Conservation (phyloP, 176 grass and related monocot genomes). For the Triticum timopheevii region DNA sequence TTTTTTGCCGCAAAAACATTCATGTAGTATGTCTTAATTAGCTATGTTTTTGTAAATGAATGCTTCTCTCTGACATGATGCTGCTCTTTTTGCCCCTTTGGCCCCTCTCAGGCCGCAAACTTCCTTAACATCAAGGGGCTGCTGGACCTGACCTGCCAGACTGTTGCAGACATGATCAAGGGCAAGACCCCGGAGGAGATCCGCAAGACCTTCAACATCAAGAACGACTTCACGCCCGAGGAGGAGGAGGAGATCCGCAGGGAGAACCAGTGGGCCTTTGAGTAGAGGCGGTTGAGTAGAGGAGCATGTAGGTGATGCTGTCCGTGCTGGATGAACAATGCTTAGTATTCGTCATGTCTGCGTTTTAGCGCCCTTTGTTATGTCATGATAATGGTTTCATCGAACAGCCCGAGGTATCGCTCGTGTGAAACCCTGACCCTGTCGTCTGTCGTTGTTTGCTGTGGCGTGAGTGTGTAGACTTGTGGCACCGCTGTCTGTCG, state of each 20-base stretch:
- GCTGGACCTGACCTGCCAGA: slow-evolving; percentile 43
- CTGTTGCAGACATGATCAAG: slow-evolving; percentile 51
- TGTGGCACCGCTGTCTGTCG: not conserved
- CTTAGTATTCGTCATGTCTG: not conserved
- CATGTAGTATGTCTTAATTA: not conserved
- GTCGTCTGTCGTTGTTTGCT: too few relatives aligned
- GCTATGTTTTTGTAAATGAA: not conserved
- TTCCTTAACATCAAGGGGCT: slow-evolving; percentile 52
- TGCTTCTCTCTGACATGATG: not conserved
- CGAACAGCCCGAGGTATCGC: slow-evolving; percentile 48
- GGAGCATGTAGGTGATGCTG: not conserved
- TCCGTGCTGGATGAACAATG: not conserved
- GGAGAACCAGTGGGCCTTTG: slow-evolving; percentile 56
- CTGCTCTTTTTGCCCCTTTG: not conserved
- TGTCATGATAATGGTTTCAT: not conserved
- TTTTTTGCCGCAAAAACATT: too few relatives aligned
- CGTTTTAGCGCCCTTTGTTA: not conserved
- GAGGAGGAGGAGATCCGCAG: slow-evolving; percentile 52
- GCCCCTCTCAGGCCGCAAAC: slow-evolving; percentile 39
- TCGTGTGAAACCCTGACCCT: not conserved
- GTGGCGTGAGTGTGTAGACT: too few relatives aligned
- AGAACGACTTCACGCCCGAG: slow-evolving; percentile 39
- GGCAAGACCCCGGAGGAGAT: slow-evolving; percentile 51
- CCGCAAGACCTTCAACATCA: slow-evolving; percentile 50
- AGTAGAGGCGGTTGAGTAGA: slow-evolving; percentile 35